These are phyloP conservation scores for Amanita polypyramis DNA, from an alignment of 768 basidiomycete genomes.

Conservation along the genomic window DNA sequence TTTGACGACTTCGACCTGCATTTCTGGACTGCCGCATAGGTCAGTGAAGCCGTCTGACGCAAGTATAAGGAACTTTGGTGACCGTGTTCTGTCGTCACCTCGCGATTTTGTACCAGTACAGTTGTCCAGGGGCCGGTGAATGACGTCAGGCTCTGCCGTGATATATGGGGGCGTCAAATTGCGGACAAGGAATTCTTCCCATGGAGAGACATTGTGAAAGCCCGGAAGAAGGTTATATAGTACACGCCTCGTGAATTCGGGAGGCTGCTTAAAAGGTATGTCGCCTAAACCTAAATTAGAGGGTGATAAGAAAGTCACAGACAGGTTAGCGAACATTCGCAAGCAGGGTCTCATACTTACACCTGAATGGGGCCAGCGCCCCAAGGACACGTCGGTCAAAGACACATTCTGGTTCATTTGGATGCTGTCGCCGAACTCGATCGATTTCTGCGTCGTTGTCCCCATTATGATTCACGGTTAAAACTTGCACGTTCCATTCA, in stretches of 20 bases:
- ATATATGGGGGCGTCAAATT: constrained; percentile 61
- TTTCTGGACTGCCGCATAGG: constrained; percentile 35
- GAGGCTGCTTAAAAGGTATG: constrained; percentile 66
- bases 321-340: background rate
- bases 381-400: constrained; percentile 61
- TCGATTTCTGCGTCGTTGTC: constrained; percentile 55
- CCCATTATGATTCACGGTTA: constrained; percentile 66
- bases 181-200: constrained; percentile 58
- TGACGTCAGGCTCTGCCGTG: constrained; percentile 52
- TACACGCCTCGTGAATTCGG: constrained; percentile 53
- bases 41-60: constrained; percentile 63
- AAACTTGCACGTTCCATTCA: constrained; percentile 47
- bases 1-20: constrained; percentile 34
- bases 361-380: constrained; percentile 68
- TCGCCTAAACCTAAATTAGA: constrained; percentile 49
- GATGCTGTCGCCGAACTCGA: constrained; percentile 54
- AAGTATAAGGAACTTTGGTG: constrained; percentile 46
- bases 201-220: constrained; percentile 46
- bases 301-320: too few species aligned
- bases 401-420: constrained; percentile 60
- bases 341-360: constrained; percentile 28
- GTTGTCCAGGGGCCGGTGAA: constrained; percentile 37
- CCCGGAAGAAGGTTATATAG: constrained; percentile 58
- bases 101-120: constrained; percentile 8
- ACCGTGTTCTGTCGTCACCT: constrained; percentile 9